Evolutionary conservation across 1,139 yeast species (phyloP).

Genomic region (Suhomyces ambrosiae): DNA sequence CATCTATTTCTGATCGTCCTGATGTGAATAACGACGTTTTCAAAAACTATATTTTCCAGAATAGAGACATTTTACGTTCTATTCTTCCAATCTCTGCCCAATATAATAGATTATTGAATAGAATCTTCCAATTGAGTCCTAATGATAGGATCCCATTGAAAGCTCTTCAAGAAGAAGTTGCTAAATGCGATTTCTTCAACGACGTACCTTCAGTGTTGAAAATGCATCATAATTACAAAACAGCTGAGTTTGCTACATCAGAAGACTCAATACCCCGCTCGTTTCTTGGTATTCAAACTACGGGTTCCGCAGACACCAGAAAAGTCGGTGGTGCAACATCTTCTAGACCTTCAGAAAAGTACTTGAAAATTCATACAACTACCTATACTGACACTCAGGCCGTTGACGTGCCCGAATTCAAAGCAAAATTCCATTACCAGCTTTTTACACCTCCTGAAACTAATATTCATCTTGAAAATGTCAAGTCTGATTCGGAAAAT

Average conservation of each 20-base stretch:
- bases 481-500: neutral
- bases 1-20: conserved; percentile 56
- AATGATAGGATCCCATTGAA: conserved; percentile 57
- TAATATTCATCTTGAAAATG: conserved; percentile 3
- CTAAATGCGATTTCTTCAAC: too few relatives aligned
- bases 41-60: conserved; percentile 42
- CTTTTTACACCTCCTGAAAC: conserved; percentile 15
- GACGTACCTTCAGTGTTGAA: too few relatives aligned
- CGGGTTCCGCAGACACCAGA: neutral
- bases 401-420: neutral
- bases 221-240: neutral
- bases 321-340: neutral
- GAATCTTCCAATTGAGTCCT: conserved; percentile 65
- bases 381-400: neutral
- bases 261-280: conserved; percentile 3
- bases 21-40: conserved; percentile 55
- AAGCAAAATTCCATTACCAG: conserved; percentile 4
- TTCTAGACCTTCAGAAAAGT: neutral
- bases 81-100: conserved; percentile 70
- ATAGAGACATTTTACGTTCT: conserved; percentile 29
- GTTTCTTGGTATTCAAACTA: conserved; percentile 2
- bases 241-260: neutral
- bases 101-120: conserved; percentile 55
- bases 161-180: conserved; percentile 27
- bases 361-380: neutral